Base-by-base conservation (phyloP, 208 protist genomes). In the Ichthyophonus hoferi region DNA sequence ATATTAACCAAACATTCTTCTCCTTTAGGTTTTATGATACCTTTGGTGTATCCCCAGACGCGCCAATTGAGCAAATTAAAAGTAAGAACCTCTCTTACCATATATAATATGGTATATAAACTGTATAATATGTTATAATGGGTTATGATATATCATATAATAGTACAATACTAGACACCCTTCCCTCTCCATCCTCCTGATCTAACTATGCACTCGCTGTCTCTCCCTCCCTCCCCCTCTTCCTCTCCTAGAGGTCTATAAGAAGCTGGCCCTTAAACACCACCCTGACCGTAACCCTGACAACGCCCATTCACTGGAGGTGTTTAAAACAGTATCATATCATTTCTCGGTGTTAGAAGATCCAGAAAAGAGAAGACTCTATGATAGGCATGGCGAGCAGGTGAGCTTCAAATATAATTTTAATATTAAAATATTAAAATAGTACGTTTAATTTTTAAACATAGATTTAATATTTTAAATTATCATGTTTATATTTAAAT, bases 341-440 rank as follows among this genome's bases (percentile, higher is more conserved):
- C 58, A 79, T 34, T 88, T 58, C 37, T 39, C 43, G 78, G 94
- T 98, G 40, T 95, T 99, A n/a, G 96, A 93, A 40, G 97, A 99
- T 88, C 42, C 92, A 17, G 95, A 99, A 87, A 99, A 99, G 94
- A 94, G 97, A 88, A 90, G 93, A 58, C 91, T 95, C 40, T 99
- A 99, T 90, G 98, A 99, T 91, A 91, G 98, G 91, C 98, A 97
- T 92, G 98, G 98, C 77, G 96, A 99, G 93, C 94, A 99, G 86
- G 97, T 67, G 50, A 67, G 24, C 50, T 24, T 67, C 50, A n/a
- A 7, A 7, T 24, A 7, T n/a, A 67, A 7, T 24, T 24, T n/a
- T 67, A 67, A n/a, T 67, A 24, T 67, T 24, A n/a, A 24, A 7
- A 67, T 67, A 67, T 67, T n/a, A 67, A 67, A 67, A 67, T 24